phyloP scores from a whole-genome alignment of 2,329 filamentous ascomycete species.

The Fusarium incarnatum region DNA sequence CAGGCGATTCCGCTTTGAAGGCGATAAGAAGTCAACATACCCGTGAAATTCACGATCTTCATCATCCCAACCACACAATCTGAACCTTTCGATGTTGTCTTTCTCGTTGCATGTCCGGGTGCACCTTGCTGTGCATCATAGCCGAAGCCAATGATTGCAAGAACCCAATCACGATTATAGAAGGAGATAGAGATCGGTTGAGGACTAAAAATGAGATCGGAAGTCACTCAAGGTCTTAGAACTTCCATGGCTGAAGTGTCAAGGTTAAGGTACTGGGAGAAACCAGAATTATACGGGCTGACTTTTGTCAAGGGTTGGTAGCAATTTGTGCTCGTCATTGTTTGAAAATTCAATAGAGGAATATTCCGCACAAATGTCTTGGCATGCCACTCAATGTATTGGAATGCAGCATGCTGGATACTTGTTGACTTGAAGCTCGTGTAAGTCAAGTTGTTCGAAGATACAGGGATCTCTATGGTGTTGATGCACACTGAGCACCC shows the following conservation, averaged over 20 bases:
- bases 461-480: background rate
- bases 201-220: background rate
- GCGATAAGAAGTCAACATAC: background rate
- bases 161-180: background rate
- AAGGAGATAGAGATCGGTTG: background rate
- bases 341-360: background rate
- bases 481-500: conserved; percentile 18
- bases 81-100: background rate
- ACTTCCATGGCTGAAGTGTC: background rate
- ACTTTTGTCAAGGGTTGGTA: background rate
- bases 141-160: background rate
- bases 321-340: too few species aligned
- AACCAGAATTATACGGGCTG: background rate
- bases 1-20: background rate
- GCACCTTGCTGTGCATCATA: background rate
- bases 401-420: background rate
- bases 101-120: background rate
- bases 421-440: background rate
- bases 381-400: background rate
- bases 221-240: background rate
- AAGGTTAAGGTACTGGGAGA: background rate
- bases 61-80: background rate
- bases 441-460: conserved; percentile 16
- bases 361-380: background rate
- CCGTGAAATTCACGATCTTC: background rate